phyloP scores from a whole-genome alignment of 129 eudicot genomes.

The Scalesia atractyloides region DNA sequence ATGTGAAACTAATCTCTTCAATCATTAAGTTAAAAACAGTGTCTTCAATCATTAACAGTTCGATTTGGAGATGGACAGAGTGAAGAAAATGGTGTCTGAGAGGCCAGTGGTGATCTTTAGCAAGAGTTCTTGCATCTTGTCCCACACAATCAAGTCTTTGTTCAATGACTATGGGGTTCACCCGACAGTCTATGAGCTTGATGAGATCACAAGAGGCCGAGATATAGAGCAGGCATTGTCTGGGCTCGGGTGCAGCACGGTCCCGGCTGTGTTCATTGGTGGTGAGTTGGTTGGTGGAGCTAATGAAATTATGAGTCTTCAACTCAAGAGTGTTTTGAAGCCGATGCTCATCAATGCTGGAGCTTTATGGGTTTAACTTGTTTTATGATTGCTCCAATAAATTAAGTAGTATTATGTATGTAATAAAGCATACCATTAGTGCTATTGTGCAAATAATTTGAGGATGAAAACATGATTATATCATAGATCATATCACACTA shows the following conservation, averaged over 20 bases:
- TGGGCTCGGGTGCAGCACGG: constrained; percentile 46
- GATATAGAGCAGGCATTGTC: constrained; percentile 67
- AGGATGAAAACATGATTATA: neutral
- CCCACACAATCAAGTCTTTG: constrained; percentile 68
- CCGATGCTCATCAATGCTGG: constrained; percentile 73
- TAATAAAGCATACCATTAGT: constrained; percentile 14
- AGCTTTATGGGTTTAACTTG: constrained; percentile 68
- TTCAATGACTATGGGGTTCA: constrained; percentile 61
- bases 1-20: neutral
- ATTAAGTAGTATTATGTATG: neutral
- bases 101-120: constrained; percentile 87
- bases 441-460: neutral
- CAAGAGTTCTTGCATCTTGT: constrained; percentile 67
- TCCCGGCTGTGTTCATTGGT: constrained; percentile 83
- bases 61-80: constrained; percentile 50
- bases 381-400: neutral
- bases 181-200: constrained; percentile 75
- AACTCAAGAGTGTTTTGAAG: constrained; percentile 50
- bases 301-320: constrained; percentile 78
- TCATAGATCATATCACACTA: neutral
- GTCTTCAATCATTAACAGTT: neutral
- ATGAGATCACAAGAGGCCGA: constrained; percentile 56
- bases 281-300: constrained; percentile 82
- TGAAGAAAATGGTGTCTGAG: constrained; percentile 64
- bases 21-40: neutral